Percentiles rank a stretch among this genome's conserved stretches.
phyloP scores from a whole-genome alignment of 768 basidiomycete genomes.

The Pholiota conissans region DNA sequence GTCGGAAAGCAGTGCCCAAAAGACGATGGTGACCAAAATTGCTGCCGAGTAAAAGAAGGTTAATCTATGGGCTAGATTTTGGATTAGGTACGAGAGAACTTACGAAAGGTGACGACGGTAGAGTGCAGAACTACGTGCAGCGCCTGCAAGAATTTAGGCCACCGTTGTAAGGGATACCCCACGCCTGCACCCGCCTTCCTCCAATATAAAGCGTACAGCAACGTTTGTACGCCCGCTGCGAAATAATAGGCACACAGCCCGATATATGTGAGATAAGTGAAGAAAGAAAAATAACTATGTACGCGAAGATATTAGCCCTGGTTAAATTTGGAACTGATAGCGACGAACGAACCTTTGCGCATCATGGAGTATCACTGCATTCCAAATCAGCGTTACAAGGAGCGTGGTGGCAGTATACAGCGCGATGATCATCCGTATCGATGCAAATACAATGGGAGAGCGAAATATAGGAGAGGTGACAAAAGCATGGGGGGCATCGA shows the following conservation, averaged over 20 bases:
- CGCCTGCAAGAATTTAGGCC: constrained; percentile 56
- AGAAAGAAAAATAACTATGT: constrained; percentile 58
- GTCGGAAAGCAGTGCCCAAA: constrained; percentile 54
- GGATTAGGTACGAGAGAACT: neutral
- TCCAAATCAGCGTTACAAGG: constrained; percentile 37
- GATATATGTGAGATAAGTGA: constrained; percentile 63
- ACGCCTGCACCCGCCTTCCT: constrained; percentile 10
- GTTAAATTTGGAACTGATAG: neutral
- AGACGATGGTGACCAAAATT: constrained; percentile 63
- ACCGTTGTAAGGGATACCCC: constrained; percentile 56
- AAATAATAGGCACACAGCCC: constrained; percentile 65
- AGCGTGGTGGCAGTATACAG: constrained; percentile 47
- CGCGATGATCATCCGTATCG: constrained; percentile 47
- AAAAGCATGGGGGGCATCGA: constrained; percentile 36
- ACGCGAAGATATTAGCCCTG: neutral
- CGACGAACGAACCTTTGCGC: constrained; percentile 30
- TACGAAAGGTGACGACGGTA: constrained; percentile 47
- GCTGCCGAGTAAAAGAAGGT: constrained; percentile 35
- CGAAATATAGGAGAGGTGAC: constrained; percentile 51
- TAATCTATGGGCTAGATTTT: neutral
- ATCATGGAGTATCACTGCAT: constrained; percentile 24
- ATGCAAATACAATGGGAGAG: constrained; percentile 42
- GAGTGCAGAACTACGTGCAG: constrained; percentile 55
- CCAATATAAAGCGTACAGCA: constrained; percentile 34
- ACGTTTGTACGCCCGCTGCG: constrained; percentile 55